Percentiles rank a stretch among this genome's conserved stretches.
Evolutionary conservation across 1,284 basidiomycete species (phyloP).

Genomic region (Irpex sp.): DNA sequence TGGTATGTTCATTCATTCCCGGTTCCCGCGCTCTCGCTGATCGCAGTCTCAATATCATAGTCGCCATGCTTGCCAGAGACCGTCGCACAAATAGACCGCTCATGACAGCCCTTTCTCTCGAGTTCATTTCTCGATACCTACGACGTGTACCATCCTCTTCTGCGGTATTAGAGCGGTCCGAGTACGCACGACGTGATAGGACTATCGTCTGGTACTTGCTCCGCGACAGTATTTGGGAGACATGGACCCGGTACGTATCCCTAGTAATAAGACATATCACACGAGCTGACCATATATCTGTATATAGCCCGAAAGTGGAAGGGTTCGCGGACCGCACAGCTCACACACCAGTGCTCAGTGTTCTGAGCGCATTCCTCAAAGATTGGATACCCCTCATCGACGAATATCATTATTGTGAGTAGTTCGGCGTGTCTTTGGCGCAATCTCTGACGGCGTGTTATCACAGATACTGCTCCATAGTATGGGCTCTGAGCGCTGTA

Average conservation of each 20-base stretch:
- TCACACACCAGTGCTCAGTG: slow-evolving; percentile 66
- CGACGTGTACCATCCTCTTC: slow-evolving; percentile 61
- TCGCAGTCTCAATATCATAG: slow-evolving; percentile 25
- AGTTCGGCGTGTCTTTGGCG: background rate
- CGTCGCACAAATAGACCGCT: slow-evolving; percentile 47
- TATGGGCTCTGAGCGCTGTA: background rate
- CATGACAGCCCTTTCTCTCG: slow-evolving; percentile 53
- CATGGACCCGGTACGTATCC: slow-evolving; percentile 67
- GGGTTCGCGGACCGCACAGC: slow-evolving; percentile 56
- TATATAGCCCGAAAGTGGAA: slow-evolving; percentile 72
- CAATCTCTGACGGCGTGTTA: background rate
- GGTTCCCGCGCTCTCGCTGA: background rate
- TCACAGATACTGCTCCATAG: slow-evolving; percentile 37
- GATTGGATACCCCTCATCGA: slow-evolving; percentile 95
- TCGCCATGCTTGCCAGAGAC: slow-evolving; percentile 27
- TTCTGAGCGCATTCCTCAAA: slow-evolving; percentile 74
- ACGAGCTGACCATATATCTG: background rate
- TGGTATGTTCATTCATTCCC: slow-evolving; percentile 40
- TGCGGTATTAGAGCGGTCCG: slow-evolving; percentile 64
- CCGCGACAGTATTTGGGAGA: slow-evolving; percentile 86
- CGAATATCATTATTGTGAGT: slow-evolving; percentile 93
- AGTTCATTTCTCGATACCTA: slow-evolving; percentile 63
- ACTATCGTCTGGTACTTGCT: slow-evolving; percentile 85
- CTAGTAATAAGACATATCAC: background rate
- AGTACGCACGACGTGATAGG: slow-evolving; percentile 80